These are phyloP conservation scores for Rhodotorula sp. DNA, from an alignment of 1,284 basidiomycete species.

Conservation along the genomic window DNA sequence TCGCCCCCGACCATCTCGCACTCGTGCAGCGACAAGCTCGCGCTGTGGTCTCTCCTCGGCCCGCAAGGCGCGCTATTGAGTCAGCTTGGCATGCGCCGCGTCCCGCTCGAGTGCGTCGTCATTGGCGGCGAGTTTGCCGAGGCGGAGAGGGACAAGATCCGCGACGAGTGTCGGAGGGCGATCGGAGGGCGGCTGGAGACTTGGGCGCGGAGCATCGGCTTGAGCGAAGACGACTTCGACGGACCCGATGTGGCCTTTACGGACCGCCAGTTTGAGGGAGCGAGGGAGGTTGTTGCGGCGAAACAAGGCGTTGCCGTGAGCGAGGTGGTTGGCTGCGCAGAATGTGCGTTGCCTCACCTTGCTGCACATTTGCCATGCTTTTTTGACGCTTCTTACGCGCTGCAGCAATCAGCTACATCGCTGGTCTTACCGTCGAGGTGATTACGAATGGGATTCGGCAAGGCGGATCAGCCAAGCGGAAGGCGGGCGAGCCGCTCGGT, in stretches of 20 bases:
- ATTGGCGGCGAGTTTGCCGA: constrained; percentile 58
- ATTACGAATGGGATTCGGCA: constrained; percentile 74
- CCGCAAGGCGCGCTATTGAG: constrained; percentile 77
- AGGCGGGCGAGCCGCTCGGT: constrained; percentile 55
- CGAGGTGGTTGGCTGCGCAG: constrained; percentile 40
- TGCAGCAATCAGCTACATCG: constrained; percentile 21
- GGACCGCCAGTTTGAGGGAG: constrained; percentile 61
- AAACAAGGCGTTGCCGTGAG: constrained; percentile 20
- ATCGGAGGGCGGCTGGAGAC: constrained; percentile 49
- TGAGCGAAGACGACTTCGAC: neutral
- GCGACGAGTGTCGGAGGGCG: constrained; percentile 59
- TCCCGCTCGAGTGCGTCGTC: constrained; percentile 67
- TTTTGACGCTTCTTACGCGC: neutral
- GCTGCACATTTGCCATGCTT: neutral
- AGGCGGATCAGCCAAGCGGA: constrained; percentile 66
- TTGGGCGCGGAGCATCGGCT: constrained; percentile 14
- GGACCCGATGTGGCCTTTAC: constrained; percentile 63
- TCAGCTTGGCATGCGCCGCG: constrained; percentile 58
- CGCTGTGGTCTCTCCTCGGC: constrained; percentile 74
- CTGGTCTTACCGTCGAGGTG: constrained; percentile 67
- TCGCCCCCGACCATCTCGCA: constrained; percentile 75
- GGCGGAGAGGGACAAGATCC: constrained; percentile 7
- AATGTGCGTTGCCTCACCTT: constrained; percentile 16
- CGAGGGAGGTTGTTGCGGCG: constrained; percentile 51
- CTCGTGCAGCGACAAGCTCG: constrained; percentile 90